These are phyloP conservation scores for Trametes sp. DNA, from an alignment of 1,284 basidiomycete genomes.

Conservation along the genomic window DNA sequence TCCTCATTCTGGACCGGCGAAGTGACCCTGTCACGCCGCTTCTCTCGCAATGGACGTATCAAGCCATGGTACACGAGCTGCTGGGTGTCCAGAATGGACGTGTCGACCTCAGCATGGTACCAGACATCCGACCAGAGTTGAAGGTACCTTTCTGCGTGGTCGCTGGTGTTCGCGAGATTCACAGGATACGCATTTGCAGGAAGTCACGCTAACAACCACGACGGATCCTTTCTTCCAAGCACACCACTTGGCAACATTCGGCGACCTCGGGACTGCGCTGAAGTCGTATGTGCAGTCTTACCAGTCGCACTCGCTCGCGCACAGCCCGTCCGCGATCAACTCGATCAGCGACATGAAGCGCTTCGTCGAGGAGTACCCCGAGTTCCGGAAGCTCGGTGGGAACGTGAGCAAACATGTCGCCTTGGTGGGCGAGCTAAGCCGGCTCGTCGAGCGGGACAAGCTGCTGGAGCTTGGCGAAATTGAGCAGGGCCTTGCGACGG, in stretches of 20 bases:
- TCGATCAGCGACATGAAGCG: conserved; percentile 98
- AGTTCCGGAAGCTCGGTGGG: conserved; percentile 94
- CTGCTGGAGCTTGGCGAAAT: conserved; percentile 92
- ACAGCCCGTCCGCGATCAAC: conserved; percentile 86
- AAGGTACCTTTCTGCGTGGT: conserved; percentile 54
- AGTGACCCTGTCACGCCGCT: conserved; percentile 98
- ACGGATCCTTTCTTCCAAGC: conserved; percentile 96
- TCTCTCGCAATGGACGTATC: conserved; percentile 99
- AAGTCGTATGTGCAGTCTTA: conserved; percentile 96
- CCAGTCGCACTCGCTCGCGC: conserved; percentile 83
- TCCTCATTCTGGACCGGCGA: conserved; percentile 87
- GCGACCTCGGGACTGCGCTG: conserved; percentile 93
- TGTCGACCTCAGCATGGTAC: conserved; percentile 86
- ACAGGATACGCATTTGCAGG: conserved; percentile 53
- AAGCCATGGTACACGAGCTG: conserved; percentile 99
- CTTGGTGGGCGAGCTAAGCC: conserved; percentile 93
- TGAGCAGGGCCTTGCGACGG: conserved; percentile 95
- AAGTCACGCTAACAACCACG: conserved; percentile 92
- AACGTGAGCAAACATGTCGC: conserved; percentile 99
- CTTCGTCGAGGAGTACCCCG: conserved; percentile 99
- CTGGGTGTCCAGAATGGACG: conserved; percentile 95
- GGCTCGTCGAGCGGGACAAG: conserved; percentile 87
- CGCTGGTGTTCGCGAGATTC: not conserved
- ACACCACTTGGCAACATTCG: conserved; percentile 94
- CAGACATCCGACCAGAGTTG: conserved; percentile 88